These are phyloP conservation scores for Aquilaria agallochum DNA, from an alignment of 441 rosid genomes.

Conservation along the genomic window DNA sequence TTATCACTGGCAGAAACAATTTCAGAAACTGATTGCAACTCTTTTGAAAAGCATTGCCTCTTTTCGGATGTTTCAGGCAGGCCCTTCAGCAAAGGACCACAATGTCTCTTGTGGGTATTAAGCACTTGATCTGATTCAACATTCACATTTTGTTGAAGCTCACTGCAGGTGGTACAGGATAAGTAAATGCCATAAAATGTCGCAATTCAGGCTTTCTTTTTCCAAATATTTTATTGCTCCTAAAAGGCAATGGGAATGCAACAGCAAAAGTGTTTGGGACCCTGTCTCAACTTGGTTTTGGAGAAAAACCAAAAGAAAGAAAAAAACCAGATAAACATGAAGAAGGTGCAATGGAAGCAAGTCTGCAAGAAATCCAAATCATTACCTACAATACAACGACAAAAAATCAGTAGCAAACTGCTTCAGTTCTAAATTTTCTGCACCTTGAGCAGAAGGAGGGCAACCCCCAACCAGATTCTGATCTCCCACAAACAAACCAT, in stretches of 20 bases:
- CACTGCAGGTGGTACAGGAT: constrained; percentile 38
- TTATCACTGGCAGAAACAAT: constrained; percentile 26
- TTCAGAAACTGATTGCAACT: constrained; percentile 27
- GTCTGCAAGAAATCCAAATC: neutral
- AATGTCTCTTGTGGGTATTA: constrained; percentile 48
- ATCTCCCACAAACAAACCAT: constrained; percentile 29
- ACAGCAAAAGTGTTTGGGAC: too few species aligned
- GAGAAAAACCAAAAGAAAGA: neutral
- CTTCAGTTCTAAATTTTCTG: constrained; percentile 46
- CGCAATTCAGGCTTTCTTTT: neutral
- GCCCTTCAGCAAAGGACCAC: constrained; percentile 33
- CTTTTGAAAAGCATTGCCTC: constrained; percentile 35
- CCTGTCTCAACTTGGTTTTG: too few species aligned
- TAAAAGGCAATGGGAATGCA: too few species aligned
- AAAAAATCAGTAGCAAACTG: constrained; percentile 75
- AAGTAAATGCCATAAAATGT: constrained; percentile 7
- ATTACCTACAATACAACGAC: constrained; percentile 92
- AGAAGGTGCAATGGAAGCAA: neutral
- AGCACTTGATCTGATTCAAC: constrained; percentile 38
- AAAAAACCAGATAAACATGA: neutral
- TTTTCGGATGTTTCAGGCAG: constrained; percentile 46
- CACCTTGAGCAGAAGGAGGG: constrained; percentile 22
- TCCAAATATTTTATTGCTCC: neutral
- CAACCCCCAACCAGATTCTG: constrained; percentile 21
- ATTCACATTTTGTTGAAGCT: constrained; percentile 46